phyloP scores from a whole-genome alignment of 495 filamentous ascomycete genomes.

The Penicillium herquei region DNA sequence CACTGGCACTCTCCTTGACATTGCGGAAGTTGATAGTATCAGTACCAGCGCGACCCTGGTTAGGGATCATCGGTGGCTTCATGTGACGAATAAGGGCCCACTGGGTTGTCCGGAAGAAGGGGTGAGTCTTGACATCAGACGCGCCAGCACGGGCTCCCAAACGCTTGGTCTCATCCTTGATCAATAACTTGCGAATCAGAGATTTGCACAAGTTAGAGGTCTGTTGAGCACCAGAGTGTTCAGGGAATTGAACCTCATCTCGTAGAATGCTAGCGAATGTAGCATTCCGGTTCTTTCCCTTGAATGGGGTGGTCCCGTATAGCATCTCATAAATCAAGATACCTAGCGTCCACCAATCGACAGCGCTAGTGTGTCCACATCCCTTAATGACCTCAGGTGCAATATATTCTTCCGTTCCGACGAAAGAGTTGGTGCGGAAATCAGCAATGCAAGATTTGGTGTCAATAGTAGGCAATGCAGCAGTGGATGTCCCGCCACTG shows the following conservation, averaged over 20 bases:
- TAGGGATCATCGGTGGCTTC: slow-evolving; percentile 98
- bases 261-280: slow-evolving; percentile 97
- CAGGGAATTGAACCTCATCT: slow-evolving; percentile 93
- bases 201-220: slow-evolving; percentile 95
- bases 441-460: slow-evolving; percentile 98
- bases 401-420: slow-evolving; percentile 98
- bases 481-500: slow-evolving; percentile 69
- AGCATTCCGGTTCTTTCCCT: slow-evolving; percentile 97
- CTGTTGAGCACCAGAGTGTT: slow-evolving; percentile 77
- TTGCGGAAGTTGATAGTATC: slow-evolving; percentile 97
- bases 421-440: slow-evolving; percentile 97
- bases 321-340: slow-evolving; percentile 99
- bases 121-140: slow-evolving; percentile 93
- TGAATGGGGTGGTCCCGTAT: slow-evolving; percentile 98
- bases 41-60: slow-evolving; percentile 77
- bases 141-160: slow-evolving; percentile 93
- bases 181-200: slow-evolving; percentile 91
- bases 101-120: slow-evolving; percentile 93
- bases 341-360: slow-evolving; percentile 98
- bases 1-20: slow-evolving; percentile 94
- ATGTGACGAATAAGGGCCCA: slow-evolving; percentile 96
- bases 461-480: slow-evolving; percentile 88
- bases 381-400: slow-evolving; percentile 98
- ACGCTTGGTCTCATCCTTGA: slow-evolving; percentile 95
- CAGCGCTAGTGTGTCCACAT: slow-evolving; percentile 95